These are phyloP conservation scores for Penicillium italicum DNA, from an alignment of 2,329 filamentous ascomycete species.

Conservation along the genomic window DNA sequence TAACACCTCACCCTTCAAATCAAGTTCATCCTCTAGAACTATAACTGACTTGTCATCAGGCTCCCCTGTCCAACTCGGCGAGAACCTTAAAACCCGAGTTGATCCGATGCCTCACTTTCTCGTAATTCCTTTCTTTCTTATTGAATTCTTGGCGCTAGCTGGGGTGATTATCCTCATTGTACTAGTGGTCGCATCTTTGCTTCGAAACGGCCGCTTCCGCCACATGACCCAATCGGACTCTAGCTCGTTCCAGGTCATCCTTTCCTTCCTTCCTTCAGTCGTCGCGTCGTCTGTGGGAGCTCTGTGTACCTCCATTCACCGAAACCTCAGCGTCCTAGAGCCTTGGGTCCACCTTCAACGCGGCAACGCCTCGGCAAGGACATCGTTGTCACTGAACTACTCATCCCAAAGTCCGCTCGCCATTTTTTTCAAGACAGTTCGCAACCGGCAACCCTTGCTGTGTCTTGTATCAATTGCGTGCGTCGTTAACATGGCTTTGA, in stretches of 20 bases:
- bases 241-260: conserved; percentile 30
- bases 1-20: background rate
- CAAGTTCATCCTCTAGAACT: background rate
- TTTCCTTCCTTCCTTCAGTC: conserved; percentile 33
- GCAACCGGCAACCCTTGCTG: conserved; percentile 28
- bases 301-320: conserved; percentile 34
- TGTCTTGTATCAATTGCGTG: conserved; percentile 31
- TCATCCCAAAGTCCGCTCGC: conserved; percentile 32
- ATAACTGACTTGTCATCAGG: conserved; percentile 13
- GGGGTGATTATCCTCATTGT: conserved; percentile 33
- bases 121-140: conserved; percentile 33
- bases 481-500: conserved; percentile 30
- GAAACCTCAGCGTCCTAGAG: conserved; percentile 34
- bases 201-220: conserved; percentile 29
- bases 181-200: conserved; percentile 28
- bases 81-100: conserved; percentile 23
- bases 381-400: conserved; percentile 34
- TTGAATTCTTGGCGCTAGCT: conserved; percentile 33
- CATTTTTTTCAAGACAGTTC: conserved; percentile 29
- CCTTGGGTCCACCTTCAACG: conserved; percentile 37
- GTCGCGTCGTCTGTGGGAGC: conserved; percentile 33
- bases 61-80: conserved; percentile 25
- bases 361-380: conserved; percentile 25
- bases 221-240: conserved; percentile 33
- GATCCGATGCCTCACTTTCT: conserved; percentile 36